phyloP scores from a whole-genome alignment of 2,329 filamentous ascomycete genomes.

The Fusarium bulbicola region DNA sequence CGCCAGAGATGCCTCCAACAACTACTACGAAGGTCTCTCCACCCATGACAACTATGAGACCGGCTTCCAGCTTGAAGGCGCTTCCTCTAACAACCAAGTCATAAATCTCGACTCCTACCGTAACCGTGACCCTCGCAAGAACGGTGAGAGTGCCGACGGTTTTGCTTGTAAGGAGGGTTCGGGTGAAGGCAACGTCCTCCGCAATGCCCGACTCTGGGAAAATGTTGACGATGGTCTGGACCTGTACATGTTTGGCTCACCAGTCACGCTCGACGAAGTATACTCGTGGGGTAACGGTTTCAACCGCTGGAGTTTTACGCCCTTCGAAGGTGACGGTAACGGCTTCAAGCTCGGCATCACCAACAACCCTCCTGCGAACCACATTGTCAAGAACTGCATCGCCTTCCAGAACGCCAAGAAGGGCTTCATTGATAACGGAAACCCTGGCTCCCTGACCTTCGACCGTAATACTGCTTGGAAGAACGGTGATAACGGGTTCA shows the following conservation, averaged over 20 bases:
- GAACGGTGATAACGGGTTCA: conserved; percentile 48
- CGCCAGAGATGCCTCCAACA: conserved; percentile 48
- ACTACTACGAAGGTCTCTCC: conserved; percentile 49
- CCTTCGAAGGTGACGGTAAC: conserved; percentile 58
- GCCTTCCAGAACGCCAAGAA: conserved; percentile 55
- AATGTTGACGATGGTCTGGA: conserved; percentile 59
- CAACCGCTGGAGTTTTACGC: conserved; percentile 54
- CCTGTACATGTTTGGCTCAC: conserved; percentile 50
- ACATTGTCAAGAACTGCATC: conserved; percentile 56
- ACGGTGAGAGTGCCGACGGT: conserved; percentile 60
- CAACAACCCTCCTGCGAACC: conserved; percentile 51
- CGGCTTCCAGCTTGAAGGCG: conserved; percentile 49
- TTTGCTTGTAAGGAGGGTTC: conserved; percentile 58
- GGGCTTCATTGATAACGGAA: conserved; percentile 58
- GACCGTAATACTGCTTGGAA: conserved; percentile 57
- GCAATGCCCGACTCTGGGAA: conserved; percentile 58
- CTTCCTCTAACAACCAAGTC: conserved; percentile 50
- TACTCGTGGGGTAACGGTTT: conserved; percentile 58
- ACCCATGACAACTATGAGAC: conserved; percentile 53
- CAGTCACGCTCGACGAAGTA: conserved; percentile 55
- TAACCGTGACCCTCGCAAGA: conserved; percentile 59
- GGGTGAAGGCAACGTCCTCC: conserved; percentile 56
- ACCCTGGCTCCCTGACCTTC: conserved; percentile 52
- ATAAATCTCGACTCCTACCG: conserved; percentile 55
- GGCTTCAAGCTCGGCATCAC: conserved; percentile 57